Base-by-base conservation (phyloP, 129 eudicot genomes). In the Centrapalus pauciflorus region DNA sequence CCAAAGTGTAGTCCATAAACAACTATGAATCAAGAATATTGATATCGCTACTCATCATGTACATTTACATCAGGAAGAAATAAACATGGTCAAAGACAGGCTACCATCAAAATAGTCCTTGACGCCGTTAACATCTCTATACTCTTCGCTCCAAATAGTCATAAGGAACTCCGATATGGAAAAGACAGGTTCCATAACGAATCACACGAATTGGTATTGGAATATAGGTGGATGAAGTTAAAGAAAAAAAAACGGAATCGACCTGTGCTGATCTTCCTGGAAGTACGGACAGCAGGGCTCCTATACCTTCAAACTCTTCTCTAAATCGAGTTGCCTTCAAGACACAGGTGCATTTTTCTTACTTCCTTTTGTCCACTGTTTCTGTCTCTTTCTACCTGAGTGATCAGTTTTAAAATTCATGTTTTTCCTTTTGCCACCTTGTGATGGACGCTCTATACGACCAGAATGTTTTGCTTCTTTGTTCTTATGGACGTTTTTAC, bases 331-430 rank as follows among this genome's bases (percentile, higher is more conserved):
- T n/a, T n/a, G n/a, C n/a, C 55, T n/a, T 46, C 52, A 55, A 12
- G 64, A 21, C 9, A 28, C 76, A 7, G 64, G 35, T 51, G 40
- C 48, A 68, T 20, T 51, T 73, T 55, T 73, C 61, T 61, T 79
- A 54, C 33, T 71, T 46, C 73, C 51, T 48, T 48, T 61, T 17
- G 77, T 28, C 68, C 43, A 14, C 58, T 59, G 65, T 56, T 25
- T 74, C 41, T 61, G 75, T 50, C 61, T 76, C 72, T 71, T 72
- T 17, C 64, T 68, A 55, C 78, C 74, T 11, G 77, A 52, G 14
- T 0, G 59, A 25, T 32, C 51, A 35, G 23, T 61, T 38, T 27
- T 74, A 23, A 73, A 70, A 51, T 30, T 62, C 8, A 61, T 24
- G 41, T 61, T 61, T 48, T 61, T 79, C 59, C 76, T 78, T 64